Evolutionary conservation across 192 early-diverging fungal genomes (phyloP), one percentile per base, ranked within the genome.

Genomic region (Coemansia sp.): DNA sequence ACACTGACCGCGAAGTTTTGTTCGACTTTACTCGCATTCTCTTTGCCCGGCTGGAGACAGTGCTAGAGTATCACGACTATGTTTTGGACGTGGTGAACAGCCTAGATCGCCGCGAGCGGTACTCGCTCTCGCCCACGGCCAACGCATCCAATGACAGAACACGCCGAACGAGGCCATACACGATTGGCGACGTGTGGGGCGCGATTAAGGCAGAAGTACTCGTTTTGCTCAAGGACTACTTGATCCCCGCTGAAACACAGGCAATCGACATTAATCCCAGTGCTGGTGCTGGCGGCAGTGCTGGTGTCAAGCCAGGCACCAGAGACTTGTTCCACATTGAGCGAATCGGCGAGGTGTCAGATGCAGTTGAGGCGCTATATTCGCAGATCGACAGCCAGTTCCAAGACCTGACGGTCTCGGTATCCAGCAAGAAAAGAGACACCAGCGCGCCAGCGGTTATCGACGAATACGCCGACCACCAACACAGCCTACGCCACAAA

Each of bases 21-120:
- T 87, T 85, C 64, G 92, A 94, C 66, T 82, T 92, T 72, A 80
- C 91, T 11, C 89, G 91, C 78, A 91, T 91, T 0, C 66, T 92
- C 55, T 94, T 89, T 80, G 91, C 90, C 1, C 90, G 92, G 60
- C 63, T 94, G 12, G 90, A 91, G 63, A 86, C 90, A 3, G 89
- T 94, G 6, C 63, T 90, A 1, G 89, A 90, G 70, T 91, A 90
- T 51, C 91, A 94, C 57, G 84, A 89, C 39, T 89, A 89, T 46
- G 78, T 91, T n/a, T 76, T 89, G 42, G 82, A 89, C 21, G 78
- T 87, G n/a, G 86, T 89, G 8, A 74, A 82, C 42, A 84, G 85
- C n/a, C 67, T 87, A 11, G 75, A 77, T 46, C 76, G 74, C 41
- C 67, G 68, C 36, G 76, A 76, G n/a, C 77, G 80, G 48, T 62